A percentile compares a stretch with the other conserved stretches of the same genome.
phyloP scores from a whole-genome alignment of 2,329 filamentous ascomycete species.

The Fusarium xyrophilum region DNA sequence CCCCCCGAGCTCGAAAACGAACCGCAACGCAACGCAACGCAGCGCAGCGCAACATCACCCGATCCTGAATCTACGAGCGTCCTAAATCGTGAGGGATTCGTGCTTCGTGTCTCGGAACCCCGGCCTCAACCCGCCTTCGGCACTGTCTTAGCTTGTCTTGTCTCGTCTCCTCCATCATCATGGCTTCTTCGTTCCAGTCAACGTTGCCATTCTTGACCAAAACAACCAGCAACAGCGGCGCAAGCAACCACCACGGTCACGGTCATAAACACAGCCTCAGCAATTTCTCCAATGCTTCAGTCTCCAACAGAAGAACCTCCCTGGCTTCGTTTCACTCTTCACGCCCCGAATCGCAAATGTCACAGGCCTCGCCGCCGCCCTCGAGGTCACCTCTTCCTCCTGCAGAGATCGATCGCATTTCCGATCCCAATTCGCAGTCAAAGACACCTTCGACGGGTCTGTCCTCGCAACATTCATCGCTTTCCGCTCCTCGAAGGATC shows the following conservation, averaged over 20 bases:
- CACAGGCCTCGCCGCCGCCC: slow-evolving; percentile 59
- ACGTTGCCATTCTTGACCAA: slow-evolving; percentile 53
- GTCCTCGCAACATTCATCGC: slow-evolving; percentile 67
- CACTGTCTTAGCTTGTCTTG: slow-evolving; percentile 10
- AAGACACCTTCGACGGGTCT: slow-evolving; percentile 66
- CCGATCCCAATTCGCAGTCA: slow-evolving; percentile 65
- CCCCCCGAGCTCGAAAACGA: slow-evolving; percentile 14
- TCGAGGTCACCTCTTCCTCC: slow-evolving; percentile 63
- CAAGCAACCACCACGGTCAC: slow-evolving; percentile 3
- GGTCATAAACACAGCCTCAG: slow-evolving; percentile 48
- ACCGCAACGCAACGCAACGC: background rate
- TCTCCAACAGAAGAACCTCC: slow-evolving; percentile 57
- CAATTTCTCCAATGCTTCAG: slow-evolving; percentile 45
- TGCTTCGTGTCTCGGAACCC: slow-evolving; percentile 27
- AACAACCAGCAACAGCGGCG: slow-evolving; percentile 35
- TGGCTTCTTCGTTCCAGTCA: slow-evolving; percentile 44
- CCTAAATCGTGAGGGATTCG: slow-evolving; percentile 13
- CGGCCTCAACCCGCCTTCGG: slow-evolving; percentile 21
- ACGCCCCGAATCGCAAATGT: slow-evolving; percentile 65
- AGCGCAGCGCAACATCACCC: slow-evolving; percentile 25
- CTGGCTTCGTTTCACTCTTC: slow-evolving; percentile 69
- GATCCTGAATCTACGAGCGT: slow-evolving; percentile 34
- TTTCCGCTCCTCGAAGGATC: slow-evolving; percentile 60
- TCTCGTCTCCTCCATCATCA: slow-evolving; percentile 25
- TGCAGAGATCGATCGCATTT: slow-evolving; percentile 61